These are phyloP conservation scores for Flammula alnicola DNA, from an alignment of 1,284 basidiomycete species.

Conservation along the genomic window DNA sequence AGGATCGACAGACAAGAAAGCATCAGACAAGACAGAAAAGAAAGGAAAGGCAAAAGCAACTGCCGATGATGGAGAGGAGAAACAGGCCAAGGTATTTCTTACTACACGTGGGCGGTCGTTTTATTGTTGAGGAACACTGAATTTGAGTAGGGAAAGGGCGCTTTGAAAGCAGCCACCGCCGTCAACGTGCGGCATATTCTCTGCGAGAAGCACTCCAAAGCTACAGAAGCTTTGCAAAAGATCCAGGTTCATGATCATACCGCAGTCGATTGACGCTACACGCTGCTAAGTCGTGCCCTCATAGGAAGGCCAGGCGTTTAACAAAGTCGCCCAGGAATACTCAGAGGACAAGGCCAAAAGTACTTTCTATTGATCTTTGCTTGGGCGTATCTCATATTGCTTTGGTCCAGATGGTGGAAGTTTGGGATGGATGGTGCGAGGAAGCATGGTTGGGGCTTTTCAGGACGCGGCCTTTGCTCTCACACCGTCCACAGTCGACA, in stretches of 20 bases:
- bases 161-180: constrained; percentile 72
- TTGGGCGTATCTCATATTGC: constrained; percentile 6
- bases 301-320: constrained; percentile 75
- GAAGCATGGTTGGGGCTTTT: constrained; percentile 83
- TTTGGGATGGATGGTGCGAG: constrained; percentile 83
- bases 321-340: constrained; percentile 86
- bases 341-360: constrained; percentile 90
- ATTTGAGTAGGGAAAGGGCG: constrained; percentile 51
- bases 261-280: constrained; percentile 5
- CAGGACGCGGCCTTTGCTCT: constrained; percentile 84
- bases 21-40: constrained; percentile 41
- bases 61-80: constrained; percentile 39
- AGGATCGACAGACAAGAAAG: constrained; percentile 36
- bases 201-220: constrained; percentile 85
- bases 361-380: constrained; percentile 27
- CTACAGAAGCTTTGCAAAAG: constrained; percentile 75
- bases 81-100: constrained; percentile 41
- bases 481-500: constrained; percentile 77
- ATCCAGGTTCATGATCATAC: constrained; percentile 57
- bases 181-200: constrained; percentile 86
- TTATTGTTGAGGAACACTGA: neutral
- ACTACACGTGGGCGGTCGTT: neutral
- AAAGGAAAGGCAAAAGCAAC: constrained; percentile 45
- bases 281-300: constrained; percentile 8
- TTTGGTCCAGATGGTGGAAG: constrained; percentile 69